Evolutionary conservation across 345 rosid genomes (phyloP), one percentile per base, ranked within the genome.

Genomic region (Citrus inodora): DNA sequence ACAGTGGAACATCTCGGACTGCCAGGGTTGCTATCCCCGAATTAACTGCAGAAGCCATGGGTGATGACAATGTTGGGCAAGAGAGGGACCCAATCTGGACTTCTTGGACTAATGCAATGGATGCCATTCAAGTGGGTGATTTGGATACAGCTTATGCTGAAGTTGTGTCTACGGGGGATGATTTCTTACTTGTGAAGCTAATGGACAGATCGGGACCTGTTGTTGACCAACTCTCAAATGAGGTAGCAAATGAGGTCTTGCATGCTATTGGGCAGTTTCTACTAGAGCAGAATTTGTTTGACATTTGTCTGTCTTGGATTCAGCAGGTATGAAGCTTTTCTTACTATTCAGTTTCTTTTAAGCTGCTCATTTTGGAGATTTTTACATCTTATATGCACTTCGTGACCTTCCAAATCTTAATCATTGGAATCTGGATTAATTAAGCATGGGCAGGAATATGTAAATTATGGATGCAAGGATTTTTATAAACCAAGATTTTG

Each of bases 181-280:
- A 97, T 88, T 87, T 89, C 74, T 86, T 93, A 86, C 90, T 97
- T 78, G 90, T 94, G 84, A 93, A 97, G 88, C 92, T 97, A 75
- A 90, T 94, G 99, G 98, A 93, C 87, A 90, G 86, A 82, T 84
- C 99, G 0, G 99, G 99, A 42, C 98, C 98, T 71, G 89, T 88
- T 40, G 70, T 93, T 32, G 98, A 97, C 78, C 98, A 94, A 80
- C 89, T 97, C 63, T 90, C 99, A 68, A 90, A 78, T 81, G 98
- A 97, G 81, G 89, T 88, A 65, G 93, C 93, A 53, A 87, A 85
- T 48, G 98, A 94, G 78, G 88, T 93, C 83, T 82, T 94, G 38
- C 85, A 87, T 82, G 94, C 91, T 78, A 83, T 94, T 65, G 87
- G 79, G 61, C 98, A 92, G 85, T 93, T 97, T 80, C 89, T 97